phyloP scores from a whole-genome alignment of 2,329 filamentous ascomycete species.

The Pezicula neosporulosa region DNA sequence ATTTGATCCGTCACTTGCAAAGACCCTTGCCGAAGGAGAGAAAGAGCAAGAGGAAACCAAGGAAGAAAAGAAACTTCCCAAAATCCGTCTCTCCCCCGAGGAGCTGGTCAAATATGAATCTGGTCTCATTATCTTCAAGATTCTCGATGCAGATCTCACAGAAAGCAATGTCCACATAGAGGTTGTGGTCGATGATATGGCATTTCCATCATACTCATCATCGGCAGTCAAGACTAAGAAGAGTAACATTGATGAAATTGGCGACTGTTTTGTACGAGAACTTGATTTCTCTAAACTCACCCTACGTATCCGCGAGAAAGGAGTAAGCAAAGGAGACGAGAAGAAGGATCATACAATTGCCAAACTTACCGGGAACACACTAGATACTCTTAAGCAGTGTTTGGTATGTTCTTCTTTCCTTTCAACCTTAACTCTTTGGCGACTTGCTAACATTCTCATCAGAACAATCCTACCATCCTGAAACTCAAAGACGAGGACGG shows the following conservation, averaged over 20 bases:
- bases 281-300: slow-evolving; percentile 95
- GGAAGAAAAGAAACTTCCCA: slow-evolving; percentile 57
- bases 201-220: slow-evolving; percentile 84
- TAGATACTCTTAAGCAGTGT: slow-evolving; percentile 84
- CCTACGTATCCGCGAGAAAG: slow-evolving; percentile 77
- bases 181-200: slow-evolving; percentile 90
- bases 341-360: slow-evolving; percentile 72
- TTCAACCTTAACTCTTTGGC: neutral
- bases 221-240: slow-evolving; percentile 67
- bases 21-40: slow-evolving; percentile 25
- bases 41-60: slow-evolving; percentile 41
- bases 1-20: slow-evolving; percentile 20
- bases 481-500: slow-evolving; percentile 77
- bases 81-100: slow-evolving; percentile 73
- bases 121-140: slow-evolving; percentile 89
- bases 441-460: slow-evolving; percentile 11
- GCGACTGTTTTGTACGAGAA: slow-evolving; percentile 93
- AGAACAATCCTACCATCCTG: slow-evolving; percentile 88
- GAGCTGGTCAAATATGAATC: slow-evolving; percentile 85
- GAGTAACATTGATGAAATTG: slow-evolving; percentile 83
- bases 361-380: slow-evolving; percentile 78
- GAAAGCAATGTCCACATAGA: slow-evolving; percentile 76
- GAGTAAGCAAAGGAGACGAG: slow-evolving; percentile 67
- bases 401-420: slow-evolving; percentile 53
- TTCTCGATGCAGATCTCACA: slow-evolving; percentile 84